Conservation (phyloP, 164 flowering plant species). For the Sedum album region DNA sequence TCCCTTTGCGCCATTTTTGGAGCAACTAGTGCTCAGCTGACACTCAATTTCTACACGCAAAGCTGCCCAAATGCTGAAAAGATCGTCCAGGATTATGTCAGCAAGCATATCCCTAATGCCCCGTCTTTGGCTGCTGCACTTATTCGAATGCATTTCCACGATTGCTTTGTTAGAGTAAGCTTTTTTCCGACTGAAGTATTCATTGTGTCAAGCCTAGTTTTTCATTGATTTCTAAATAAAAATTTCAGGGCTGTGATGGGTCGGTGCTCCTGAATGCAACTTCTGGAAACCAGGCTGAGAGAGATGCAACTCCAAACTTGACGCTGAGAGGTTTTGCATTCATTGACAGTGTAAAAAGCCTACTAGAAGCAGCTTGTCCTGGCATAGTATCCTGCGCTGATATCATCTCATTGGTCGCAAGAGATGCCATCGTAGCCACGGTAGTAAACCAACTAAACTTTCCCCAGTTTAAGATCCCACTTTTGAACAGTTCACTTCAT, state of each 20-base stretch:
- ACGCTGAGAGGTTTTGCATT: neutral
- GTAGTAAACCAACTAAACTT: no score
- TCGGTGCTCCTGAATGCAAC: neutral
- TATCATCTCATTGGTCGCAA: neutral
- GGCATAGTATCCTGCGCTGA: neutral
- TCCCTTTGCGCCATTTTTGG: neutral
- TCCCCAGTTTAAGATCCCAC: no score
- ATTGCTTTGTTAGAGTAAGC: slow-evolving; percentile 49
- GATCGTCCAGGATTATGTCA: slow-evolving; percentile 15
- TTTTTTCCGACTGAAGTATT: neutral
- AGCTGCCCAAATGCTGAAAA: slow-evolving; percentile 31
- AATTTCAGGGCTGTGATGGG: neutral
- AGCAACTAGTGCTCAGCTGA: slow-evolving; percentile 17
- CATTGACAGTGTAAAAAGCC: neutral
- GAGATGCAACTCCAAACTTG: neutral
- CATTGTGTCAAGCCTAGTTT: neutral
- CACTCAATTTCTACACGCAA: slow-evolving; percentile 22
- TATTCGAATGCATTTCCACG: slow-evolving; percentile 57
- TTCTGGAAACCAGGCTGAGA: neutral
- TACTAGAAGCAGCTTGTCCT: neutral
- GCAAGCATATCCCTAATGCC: slow-evolving; percentile 15
- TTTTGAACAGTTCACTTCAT: neutral
- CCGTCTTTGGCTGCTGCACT: slow-evolving; percentile 35
- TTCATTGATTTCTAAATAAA: neutral
- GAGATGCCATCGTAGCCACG: neutral